Evolutionary conservation across 352 stramenopile genomes (phyloP), one percentile per base, ranked within the genome.

Genomic region (Phytophthora podocarpi): DNA sequence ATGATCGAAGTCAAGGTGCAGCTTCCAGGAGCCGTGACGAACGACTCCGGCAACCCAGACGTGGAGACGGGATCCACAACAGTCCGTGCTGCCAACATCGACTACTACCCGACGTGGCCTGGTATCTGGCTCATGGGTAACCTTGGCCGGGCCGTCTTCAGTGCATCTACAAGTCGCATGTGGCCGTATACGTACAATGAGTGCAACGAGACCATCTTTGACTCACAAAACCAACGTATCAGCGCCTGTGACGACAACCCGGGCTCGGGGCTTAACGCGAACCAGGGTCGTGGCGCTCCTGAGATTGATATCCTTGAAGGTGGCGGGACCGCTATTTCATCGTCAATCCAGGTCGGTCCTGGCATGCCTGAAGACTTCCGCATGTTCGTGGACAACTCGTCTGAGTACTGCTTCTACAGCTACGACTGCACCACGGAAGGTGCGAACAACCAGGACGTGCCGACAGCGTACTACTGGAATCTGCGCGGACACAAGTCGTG

Each of bases 261-360:
- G 28, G 96, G 98, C 28, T 95, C 80, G 51, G 95, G 95, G 0
- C 57, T 99, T 59, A 87, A 98, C 77, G 63, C 84, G 0, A 84
- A 92, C 41, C 70, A 89, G 47, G 96, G 95, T 13, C 85, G 96
- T 5, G 96, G 96, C 24, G 91, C 95, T 20, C 96, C 96, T 0
- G 96, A 99, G 67, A 98, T 98, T 63, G 95, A 99, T 79, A 78
- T 99, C 18, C 76, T 99, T 6, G 96, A 97, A 94, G 86, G 90
- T 63, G 73, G 68, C 2, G 81, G 93, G 13, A 72, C 64, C 3
- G 77, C 82, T 7, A 87, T 97, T 48, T 98, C 91, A 23, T 91
- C 89, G 36, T 97, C 93, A 9, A 78, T 97, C 10, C 96, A 99
- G 59, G 67, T 98, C 27, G 77, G 61, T 1, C 87, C 87, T 0